phyloP scores from a whole-genome alignment of 2,329 filamentous ascomycete species.

The Aspergillus quadrilineatus region DNA sequence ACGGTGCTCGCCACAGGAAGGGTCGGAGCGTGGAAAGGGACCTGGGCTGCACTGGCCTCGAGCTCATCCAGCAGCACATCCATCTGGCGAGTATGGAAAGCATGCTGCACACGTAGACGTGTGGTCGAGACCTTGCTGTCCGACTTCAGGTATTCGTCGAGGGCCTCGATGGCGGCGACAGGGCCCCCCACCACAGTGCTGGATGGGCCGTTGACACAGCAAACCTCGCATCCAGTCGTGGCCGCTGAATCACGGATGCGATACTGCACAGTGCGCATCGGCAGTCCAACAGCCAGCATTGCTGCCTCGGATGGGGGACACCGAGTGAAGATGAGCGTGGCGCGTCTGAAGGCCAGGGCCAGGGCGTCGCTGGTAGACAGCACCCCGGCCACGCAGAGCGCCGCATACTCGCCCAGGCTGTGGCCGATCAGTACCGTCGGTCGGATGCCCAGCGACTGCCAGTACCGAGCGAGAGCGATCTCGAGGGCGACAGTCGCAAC shows the following conservation, averaged over 20 bases:
- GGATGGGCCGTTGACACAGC: conserved; percentile 74
- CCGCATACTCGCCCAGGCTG: conserved; percentile 42
- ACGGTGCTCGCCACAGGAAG: conserved; percentile 70
- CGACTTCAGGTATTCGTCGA: conserved; percentile 50
- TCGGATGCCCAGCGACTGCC: conserved; percentile 29
- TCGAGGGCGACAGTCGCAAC: conserved; percentile 39
- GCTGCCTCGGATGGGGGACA: conserved; percentile 26
- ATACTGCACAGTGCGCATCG: conserved; percentile 41
- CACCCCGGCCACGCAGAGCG: conserved; percentile 34
- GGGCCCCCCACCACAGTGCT: conserved; percentile 30
- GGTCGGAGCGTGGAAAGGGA: conserved; percentile 58
- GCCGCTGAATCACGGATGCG: conserved; percentile 33
- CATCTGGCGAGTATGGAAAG: conserved; percentile 41
- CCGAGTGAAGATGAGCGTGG: conserved; percentile 56
- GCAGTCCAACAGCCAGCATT: conserved; percentile 59
- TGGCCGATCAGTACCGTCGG: conserved; percentile 56
- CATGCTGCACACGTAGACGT: conserved; percentile 65
- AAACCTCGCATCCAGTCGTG: conserved; percentile 47
- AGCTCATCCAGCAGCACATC: conserved; percentile 16
- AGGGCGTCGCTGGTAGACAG: conserved; percentile 43
- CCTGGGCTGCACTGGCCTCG: conserved; percentile 24
- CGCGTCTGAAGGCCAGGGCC: conserved; percentile 68
- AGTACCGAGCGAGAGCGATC: conserved; percentile 40
- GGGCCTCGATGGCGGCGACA: conserved; percentile 47
- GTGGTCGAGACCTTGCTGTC: conserved; percentile 57